Evolutionary conservation across 768 basidiomycete species (phyloP).

Genomic region (Serendipita vermifera): DNA sequence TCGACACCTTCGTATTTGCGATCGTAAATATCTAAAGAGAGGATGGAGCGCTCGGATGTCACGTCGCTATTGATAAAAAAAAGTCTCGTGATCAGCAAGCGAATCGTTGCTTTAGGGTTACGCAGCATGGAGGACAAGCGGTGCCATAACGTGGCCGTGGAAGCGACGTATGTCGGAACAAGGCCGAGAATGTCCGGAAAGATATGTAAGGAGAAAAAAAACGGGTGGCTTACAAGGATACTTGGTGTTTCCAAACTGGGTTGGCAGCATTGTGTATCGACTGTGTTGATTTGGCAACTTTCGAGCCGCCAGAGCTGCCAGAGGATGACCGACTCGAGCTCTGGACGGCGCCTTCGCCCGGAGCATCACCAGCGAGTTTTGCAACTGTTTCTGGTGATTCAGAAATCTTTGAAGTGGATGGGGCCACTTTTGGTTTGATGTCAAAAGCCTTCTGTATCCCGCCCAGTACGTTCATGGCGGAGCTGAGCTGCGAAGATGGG

Average conservation of each 20-base stretch:
- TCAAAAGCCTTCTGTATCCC: constrained; percentile 4
- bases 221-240: constrained; percentile 82
- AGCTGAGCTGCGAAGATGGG: neutral
- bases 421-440: neutral
- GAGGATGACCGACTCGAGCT: constrained; percentile 5
- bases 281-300: neutral
- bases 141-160: no score
- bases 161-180: no score
- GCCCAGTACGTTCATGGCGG: constrained; percentile 1
- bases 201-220: constrained; percentile 11
- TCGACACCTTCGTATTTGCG: constrained; percentile 61
- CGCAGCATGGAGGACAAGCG: neutral
- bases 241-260: constrained; percentile 98
- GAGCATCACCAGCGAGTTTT: constrained; percentile 25
- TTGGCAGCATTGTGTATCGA: constrained; percentile 41
- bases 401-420: constrained; percentile 33
- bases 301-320: constrained; percentile 6
- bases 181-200: neutral
- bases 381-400: constrained; percentile 12
- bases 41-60: constrained; percentile 68
- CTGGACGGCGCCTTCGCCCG: neutral
- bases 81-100: constrained; percentile 8
- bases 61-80: constrained; percentile 57
- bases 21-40: constrained; percentile 89
- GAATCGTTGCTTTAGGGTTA: neutral